phyloP scores from a whole-genome alignment of 2,329 filamentous ascomycete genomes.

The Monilinia fructicola region DNA sequence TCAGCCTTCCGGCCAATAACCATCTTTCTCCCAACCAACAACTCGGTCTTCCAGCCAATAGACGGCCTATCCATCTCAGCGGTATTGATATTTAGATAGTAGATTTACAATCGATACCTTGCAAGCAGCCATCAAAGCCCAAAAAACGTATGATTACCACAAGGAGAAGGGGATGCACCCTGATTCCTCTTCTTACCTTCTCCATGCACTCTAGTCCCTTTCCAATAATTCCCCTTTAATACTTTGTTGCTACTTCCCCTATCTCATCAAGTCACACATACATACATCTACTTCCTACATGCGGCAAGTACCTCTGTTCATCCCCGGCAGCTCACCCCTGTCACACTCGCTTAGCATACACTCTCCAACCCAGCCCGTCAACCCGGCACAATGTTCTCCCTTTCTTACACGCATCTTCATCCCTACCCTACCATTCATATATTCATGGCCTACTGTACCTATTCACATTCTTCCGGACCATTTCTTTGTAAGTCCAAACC shows the following conservation, averaged over 20 bases:
- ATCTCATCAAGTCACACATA: conserved; percentile 2
- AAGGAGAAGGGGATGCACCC: background rate
- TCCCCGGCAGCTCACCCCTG: conserved; percentile 5
- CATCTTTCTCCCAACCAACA: background rate
- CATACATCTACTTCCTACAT: conserved; percentile 11
- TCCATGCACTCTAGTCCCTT: background rate
- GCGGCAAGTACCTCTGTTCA: conserved; percentile 8
- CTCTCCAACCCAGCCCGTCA: conserved; percentile 9
- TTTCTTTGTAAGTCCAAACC: background rate
- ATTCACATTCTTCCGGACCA: background rate
- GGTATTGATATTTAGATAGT: conserved; percentile 9
- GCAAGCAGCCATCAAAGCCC: background rate
- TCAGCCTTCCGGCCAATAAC: conserved; percentile 1
- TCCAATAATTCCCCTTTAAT: background rate
- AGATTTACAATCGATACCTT: background rate
- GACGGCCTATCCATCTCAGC: conserved; percentile 5
- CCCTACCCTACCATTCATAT: conserved; percentile 10
- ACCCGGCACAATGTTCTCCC: conserved; percentile 22
- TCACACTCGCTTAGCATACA: conserved; percentile 9
- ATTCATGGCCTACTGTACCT: background rate
- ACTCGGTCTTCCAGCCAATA: conserved; percentile 15
- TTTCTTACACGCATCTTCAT: conserved; percentile 19
- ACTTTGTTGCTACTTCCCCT: background rate
- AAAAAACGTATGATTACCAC: conserved; percentile 7
- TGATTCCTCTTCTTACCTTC: background rate